phyloP scores from a whole-genome alignment of 148 eudicot genomes.

The Rheum nobile region DNA sequence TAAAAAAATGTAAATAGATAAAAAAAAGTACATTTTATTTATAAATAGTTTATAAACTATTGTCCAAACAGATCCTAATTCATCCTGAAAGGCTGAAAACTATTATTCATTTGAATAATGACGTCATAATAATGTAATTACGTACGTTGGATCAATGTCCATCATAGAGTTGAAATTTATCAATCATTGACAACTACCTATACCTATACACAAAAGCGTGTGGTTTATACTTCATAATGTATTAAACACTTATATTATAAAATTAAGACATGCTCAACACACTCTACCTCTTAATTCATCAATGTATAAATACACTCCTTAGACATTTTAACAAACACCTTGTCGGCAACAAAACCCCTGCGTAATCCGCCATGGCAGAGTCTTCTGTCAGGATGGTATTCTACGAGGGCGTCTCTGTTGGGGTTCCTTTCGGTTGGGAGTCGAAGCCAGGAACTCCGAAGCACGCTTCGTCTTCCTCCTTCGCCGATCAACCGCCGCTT shows the following conservation, averaged over 20 bases:
- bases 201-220: not conserved
- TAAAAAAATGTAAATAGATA: too few relatives aligned
- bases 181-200: not conserved
- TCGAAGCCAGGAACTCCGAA: conserved; percentile 84
- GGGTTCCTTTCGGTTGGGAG: conserved; percentile 77
- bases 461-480: conserved; percentile 12
- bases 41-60: too few relatives aligned
- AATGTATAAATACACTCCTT: not conserved
- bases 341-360: conserved; percentile 13
- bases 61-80: not conserved
- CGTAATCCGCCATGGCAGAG: conserved; percentile 25
- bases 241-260: not conserved
- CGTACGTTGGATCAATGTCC: not conserved
- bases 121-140: not conserved
- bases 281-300: not conserved
- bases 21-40: too few relatives aligned
- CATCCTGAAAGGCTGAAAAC: not conserved
- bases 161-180: not conserved
- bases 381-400: conserved; percentile 46
- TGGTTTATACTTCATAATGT: not conserved
- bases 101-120: not conserved
- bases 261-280: conserved; percentile 3
- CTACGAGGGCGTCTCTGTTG: conserved; percentile 41
- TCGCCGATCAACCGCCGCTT: conserved; percentile 7
- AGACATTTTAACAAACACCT: not conserved